phyloP scores from a whole-genome alignment of 2,329 filamentous ascomycete species.

The Neopestalotiopsis sp. region DNA sequence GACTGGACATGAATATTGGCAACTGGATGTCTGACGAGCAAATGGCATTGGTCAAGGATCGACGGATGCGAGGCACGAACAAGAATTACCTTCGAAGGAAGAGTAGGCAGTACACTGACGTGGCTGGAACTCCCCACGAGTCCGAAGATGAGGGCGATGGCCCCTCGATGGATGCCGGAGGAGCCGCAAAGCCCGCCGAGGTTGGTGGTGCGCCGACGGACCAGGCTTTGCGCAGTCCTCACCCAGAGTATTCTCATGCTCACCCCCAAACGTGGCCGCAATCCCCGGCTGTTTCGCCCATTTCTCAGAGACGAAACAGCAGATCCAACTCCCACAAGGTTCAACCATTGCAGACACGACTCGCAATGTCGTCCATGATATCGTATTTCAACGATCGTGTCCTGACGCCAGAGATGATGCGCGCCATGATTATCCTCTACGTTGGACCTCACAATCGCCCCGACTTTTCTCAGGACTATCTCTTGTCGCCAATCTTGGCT shows the following conservation, averaged over 20 bases:
- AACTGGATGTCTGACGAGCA: constrained; percentile 99
- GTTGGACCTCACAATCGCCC: constrained; percentile 92
- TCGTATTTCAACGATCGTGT: constrained; percentile 98
- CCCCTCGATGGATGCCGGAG: constrained; percentile 38
- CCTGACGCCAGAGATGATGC: constrained; percentile 96
- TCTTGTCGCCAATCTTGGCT: constrained; percentile 87
- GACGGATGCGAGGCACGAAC: constrained; percentile 78
- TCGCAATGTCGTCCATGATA: constrained; percentile 96
- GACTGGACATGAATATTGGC: constrained; percentile 94
- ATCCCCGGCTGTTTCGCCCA: constrained; percentile 23
- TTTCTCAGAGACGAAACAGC: constrained; percentile 25
- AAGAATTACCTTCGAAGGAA: constrained; percentile 80
- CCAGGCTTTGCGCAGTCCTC: constrained; percentile 39
- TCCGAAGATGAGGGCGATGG: constrained; percentile 74
- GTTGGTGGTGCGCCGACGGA: constrained; percentile 14
- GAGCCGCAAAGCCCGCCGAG: constrained; percentile 19
- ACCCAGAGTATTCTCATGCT: constrained; percentile 57
- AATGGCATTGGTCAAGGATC: constrained; percentile 90
- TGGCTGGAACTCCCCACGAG: constrained; percentile 82
- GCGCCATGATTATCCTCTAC: constrained; percentile 98
- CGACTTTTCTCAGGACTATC: constrained; percentile 89
- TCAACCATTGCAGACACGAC: constrained; percentile 74
- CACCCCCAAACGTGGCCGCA: constrained; percentile 45
- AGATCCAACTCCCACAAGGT: constrained; percentile 53
- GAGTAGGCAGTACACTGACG: constrained; percentile 83